phyloP scores from a whole-genome alignment of 2,329 filamentous ascomycete genomes.

The Phoma sp. region DNA sequence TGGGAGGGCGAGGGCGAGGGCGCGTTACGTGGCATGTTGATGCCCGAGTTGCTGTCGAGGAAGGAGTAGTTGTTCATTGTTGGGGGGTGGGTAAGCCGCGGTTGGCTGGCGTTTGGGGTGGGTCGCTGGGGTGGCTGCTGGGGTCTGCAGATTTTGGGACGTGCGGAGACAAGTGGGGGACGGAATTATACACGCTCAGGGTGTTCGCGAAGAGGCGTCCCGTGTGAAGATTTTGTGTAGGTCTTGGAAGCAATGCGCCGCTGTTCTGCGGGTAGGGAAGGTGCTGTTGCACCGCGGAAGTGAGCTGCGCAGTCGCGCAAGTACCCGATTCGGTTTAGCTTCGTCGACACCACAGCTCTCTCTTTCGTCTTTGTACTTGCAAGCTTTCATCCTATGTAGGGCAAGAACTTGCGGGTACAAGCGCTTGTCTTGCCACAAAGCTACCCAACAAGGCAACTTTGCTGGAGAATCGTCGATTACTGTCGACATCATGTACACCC shows the following conservation, averaged over 20 bases:
- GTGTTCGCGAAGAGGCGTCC: no score
- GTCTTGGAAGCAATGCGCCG: no score
- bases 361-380: neutral
- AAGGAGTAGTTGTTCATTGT: conserved; percentile 49
- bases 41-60: conserved; percentile 36
- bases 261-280: conserved; percentile 2
- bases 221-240: no score
- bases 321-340: conserved; percentile 3
- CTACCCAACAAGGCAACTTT: neutral
- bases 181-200: no score
- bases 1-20: conserved; percentile 41
- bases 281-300: conserved; percentile 9
- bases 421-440: neutral
- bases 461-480: conserved; percentile 2
- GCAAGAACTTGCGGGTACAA: neutral
- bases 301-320: conserved; percentile 7
- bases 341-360: neutral
- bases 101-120: conserved; percentile 3
- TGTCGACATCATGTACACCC: conserved; percentile 1
- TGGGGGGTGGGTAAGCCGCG: neutral
- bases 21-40: conserved; percentile 38
- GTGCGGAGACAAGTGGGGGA: no score
- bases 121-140: conserved; percentile 9
- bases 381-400: neutral
- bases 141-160: neutral